phyloP scores from a whole-genome alignment of 192 early-diverging fungal species.

The Chytriomyces sp. region DNA sequence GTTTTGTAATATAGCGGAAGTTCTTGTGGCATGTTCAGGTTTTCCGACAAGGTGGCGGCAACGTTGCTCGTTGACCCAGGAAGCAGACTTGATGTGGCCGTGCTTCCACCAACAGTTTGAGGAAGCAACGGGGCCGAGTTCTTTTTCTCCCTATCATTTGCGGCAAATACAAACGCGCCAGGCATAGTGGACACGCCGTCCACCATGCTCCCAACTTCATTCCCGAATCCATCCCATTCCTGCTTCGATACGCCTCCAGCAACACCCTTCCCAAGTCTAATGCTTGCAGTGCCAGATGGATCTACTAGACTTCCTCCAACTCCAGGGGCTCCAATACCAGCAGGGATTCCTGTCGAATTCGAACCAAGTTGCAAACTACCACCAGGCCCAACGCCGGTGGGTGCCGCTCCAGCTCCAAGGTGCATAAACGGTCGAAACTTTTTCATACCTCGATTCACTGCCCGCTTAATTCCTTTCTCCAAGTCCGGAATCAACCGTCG shows the following conservation, averaged over 20 bases:
- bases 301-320: not conserved
- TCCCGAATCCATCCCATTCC: slow-evolving; percentile 24
- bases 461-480: slow-evolving; percentile 32
- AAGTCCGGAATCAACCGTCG: slow-evolving; percentile 32
- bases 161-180: slow-evolving; percentile 26
- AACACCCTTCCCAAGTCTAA: slow-evolving; percentile 30
- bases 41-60: not conserved
- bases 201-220: not conserved
- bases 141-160: not conserved
- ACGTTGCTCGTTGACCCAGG: not conserved
- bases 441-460: slow-evolving; percentile 36
- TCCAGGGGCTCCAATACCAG: not conserved
- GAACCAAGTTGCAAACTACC: not conserved
- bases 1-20: slow-evolving; percentile 20
- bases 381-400: not conserved
- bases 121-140: slow-evolving; percentile 9
- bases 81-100: not conserved
- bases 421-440: slow-evolving; percentile 36
- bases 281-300: not conserved
- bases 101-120: not conserved
- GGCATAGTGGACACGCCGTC: slow-evolving; percentile 12
- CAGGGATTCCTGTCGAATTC: not conserved
- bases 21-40: not conserved
- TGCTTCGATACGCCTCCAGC: slow-evolving; percentile 24
- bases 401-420: not conserved